phyloP scores from a whole-genome alignment of 139 green algal species.

The Parachlorella kessleri region DNA sequence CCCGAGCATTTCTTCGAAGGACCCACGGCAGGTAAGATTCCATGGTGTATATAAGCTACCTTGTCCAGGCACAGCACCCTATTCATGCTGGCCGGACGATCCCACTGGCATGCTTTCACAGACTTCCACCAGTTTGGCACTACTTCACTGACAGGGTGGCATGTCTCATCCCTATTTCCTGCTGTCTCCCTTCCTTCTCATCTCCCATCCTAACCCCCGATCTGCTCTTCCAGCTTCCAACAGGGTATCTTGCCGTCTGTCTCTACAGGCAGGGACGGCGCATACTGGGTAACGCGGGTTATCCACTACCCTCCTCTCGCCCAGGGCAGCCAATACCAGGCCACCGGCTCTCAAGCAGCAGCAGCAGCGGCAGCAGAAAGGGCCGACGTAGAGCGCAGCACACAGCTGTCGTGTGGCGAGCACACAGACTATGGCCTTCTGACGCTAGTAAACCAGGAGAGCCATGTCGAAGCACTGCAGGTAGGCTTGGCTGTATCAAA shows the following conservation, averaged over 20 bases:
- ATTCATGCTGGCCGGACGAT: too few species aligned
- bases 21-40: constrained; percentile 5
- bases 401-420: constrained; percentile 64
- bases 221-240: too few species aligned
- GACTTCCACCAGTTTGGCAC: too few species aligned
- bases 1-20: constrained; percentile 31
- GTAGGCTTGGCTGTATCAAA: too few species aligned
- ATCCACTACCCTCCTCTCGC: constrained; percentile 61
- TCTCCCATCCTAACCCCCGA: too few species aligned
- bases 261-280: neutral
- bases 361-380: neutral
- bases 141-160: too few species aligned
- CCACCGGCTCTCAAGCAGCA: neutral
- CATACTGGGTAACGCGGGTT: constrained; percentile 50
- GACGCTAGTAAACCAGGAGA: constrained; percentile 68
- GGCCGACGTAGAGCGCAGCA: constrained; percentile 20
- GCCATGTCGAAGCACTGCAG: constrained; percentile 47
- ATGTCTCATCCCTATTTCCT: too few species aligned
- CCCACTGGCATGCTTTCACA: too few species aligned
- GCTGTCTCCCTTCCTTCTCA: too few species aligned
- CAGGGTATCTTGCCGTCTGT: neutral
- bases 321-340: constrained; percentile 4
- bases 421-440: constrained; percentile 74
- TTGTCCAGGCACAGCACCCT: too few species aligned
- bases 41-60: too few species aligned